Percentiles rank a stretch among this genome's conserved stretches.
phyloP scores from a whole-genome alignment of 495 filamentous ascomycete species.

The Lophiostoma macrostomum region DNA sequence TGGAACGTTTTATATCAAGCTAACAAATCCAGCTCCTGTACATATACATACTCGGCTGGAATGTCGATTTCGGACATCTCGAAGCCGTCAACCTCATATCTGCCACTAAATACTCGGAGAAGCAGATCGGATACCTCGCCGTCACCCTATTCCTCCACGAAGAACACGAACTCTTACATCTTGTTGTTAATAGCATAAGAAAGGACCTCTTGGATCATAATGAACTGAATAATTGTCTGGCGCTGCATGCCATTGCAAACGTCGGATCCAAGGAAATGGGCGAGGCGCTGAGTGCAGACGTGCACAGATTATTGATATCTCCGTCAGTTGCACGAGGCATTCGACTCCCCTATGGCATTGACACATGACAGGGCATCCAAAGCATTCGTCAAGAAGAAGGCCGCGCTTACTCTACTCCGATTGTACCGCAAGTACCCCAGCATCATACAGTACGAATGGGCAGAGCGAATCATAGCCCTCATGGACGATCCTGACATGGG shows the following conservation, averaged over 20 bases:
- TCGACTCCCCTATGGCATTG: too few relatives aligned
- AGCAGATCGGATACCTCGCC: conserved; percentile 98
- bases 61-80: conserved; percentile 97
- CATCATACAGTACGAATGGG: conserved; percentile 95
- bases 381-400: conserved; percentile 99
- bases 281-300: conserved; percentile 87
- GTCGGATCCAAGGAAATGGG: conserved; percentile 96
- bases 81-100: conserved; percentile 98
- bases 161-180: conserved; percentile 88
- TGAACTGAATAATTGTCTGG: conserved; percentile 95
- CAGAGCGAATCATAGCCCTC: conserved; percentile 92
- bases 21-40: conserved; percentile 72
- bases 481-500: conserved; percentile 98
- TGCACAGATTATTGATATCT: conserved; percentile 91
- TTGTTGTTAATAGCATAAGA: conserved; percentile 97
- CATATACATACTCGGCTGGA: conserved; percentile 98
- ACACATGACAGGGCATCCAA: conserved; percentile 91
- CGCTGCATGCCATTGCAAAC: conserved; percentile 98
- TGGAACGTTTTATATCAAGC: not conserved
- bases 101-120: conserved; percentile 95
- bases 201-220: conserved; percentile 94
- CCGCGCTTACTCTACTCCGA: conserved; percentile 90
- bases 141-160: conserved; percentile 98
- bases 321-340: conserved; percentile 75
- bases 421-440: conserved; percentile 90